Evolutionary conservation across 768 basidiomycete genomes (phyloP).

Genomic region (Pulveroboletus ravenelii): DNA sequence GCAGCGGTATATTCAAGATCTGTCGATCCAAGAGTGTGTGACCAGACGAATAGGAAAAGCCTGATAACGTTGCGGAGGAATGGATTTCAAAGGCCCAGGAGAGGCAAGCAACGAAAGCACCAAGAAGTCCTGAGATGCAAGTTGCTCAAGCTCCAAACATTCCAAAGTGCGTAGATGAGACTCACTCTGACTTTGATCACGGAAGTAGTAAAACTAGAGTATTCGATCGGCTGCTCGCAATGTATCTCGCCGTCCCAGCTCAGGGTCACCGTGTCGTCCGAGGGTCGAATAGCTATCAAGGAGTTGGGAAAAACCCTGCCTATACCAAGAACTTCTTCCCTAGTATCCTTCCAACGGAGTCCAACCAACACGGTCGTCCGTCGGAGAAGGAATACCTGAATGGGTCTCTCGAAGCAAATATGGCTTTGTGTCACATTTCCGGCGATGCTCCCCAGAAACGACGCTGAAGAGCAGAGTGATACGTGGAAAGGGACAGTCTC

Average conservation of each 20-base stretch:
- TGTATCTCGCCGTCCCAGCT: constrained; percentile 62
- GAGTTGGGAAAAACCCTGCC: constrained; percentile 37
- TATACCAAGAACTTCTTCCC: constrained; percentile 40
- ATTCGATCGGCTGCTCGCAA: constrained; percentile 34
- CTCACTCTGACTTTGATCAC: constrained; percentile 49
- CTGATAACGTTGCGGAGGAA: constrained; percentile 39
- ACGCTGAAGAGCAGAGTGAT: constrained; percentile 49
- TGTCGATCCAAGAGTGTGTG: constrained; percentile 49
- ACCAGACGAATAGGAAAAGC: constrained; percentile 58
- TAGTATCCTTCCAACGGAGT: not conserved
- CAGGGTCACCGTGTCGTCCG: constrained; percentile 33
- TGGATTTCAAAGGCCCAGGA: constrained; percentile 30
- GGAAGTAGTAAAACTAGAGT: constrained; percentile 48
- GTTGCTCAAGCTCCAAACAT: not conserved
- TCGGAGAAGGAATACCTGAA: constrained; percentile 55
- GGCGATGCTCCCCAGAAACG: constrained; percentile 25
- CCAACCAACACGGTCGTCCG: constrained; percentile 41
- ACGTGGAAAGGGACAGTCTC: constrained; percentile 65
- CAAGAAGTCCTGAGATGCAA: constrained; percentile 51
- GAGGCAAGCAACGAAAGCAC: constrained; percentile 43
- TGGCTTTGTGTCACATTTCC: constrained; percentile 5
- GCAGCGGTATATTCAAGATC: constrained; percentile 15
- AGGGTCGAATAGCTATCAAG: constrained; percentile 35
- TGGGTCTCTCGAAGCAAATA: constrained; percentile 16
- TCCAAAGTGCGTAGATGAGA: not conserved